phyloP scores from a whole-genome alignment of 2,329 filamentous ascomycete genomes.

The Stromatinia cepivora region DNA sequence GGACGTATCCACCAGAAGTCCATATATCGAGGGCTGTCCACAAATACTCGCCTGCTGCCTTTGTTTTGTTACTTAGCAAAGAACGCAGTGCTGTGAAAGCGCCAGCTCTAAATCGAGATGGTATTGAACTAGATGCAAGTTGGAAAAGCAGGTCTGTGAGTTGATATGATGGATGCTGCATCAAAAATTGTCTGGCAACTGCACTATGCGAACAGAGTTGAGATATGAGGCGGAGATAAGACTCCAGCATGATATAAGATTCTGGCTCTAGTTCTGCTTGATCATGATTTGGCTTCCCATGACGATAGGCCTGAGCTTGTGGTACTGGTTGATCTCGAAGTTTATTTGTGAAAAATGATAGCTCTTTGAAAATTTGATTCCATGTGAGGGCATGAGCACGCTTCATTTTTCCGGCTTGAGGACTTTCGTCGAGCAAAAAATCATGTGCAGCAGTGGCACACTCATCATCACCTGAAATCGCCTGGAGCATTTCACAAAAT shows the following conservation, averaged over 20 bases:
- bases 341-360: slow-evolving; percentile 79
- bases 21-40: slow-evolving; percentile 82
- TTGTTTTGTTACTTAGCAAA: slow-evolving; percentile 72
- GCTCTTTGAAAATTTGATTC: slow-evolving; percentile 87
- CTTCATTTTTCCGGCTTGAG: slow-evolving; percentile 74
- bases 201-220: slow-evolving; percentile 77
- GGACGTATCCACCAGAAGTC: slow-evolving; percentile 62
- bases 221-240: slow-evolving; percentile 83
- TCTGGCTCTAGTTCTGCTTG: slow-evolving; percentile 83
- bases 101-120: slow-evolving; percentile 75
- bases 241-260: slow-evolving; percentile 93
- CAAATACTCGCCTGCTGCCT: slow-evolving; percentile 67
- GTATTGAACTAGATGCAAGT: slow-evolving; percentile 74
- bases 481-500: slow-evolving; percentile 94
- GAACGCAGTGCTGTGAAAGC: slow-evolving; percentile 78
- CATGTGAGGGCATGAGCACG: slow-evolving; percentile 86
- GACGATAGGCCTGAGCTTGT: slow-evolving; percentile 55
- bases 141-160: slow-evolving; percentile 75
- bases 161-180: slow-evolving; percentile 64
- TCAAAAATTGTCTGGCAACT: slow-evolving; percentile 70
- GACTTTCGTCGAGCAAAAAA: slow-evolving; percentile 85
- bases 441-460: slow-evolving; percentile 83
- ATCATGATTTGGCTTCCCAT: slow-evolving; percentile 61
- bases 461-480: slow-evolving; percentile 78
- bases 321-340: slow-evolving; percentile 70